Percentiles rank a stretch among this genome's conserved stretches.
Conservation (phyloP, 2,329 filamentous ascomycete genomes). For the Metarhizium album region DNA sequence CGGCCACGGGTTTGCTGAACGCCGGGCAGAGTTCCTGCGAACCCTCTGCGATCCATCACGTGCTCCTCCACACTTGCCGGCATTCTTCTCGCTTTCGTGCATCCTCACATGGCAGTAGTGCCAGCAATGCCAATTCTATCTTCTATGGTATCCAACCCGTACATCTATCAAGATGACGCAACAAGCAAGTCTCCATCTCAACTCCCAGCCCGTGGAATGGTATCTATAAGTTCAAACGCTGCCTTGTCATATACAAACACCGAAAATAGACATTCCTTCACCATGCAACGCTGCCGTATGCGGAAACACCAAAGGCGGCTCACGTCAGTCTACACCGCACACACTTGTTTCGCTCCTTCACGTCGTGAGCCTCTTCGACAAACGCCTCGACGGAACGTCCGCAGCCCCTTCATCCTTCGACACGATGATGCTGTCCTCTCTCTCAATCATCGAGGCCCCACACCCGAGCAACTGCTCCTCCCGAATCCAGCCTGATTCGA, state of each 20-base stretch:
- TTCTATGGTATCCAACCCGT: background rate
- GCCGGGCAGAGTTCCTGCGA: background rate
- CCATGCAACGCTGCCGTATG: background rate
- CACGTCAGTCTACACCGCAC: too few species aligned
- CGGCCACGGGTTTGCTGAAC: background rate
- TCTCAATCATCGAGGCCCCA: slow-evolving; percentile 23
- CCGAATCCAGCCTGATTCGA: slow-evolving; percentile 47
- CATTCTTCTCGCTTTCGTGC: too few species aligned
- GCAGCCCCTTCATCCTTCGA: slow-evolving; percentile 17
- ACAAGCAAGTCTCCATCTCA: background rate
- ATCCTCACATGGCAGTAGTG: background rate
- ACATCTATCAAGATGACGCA: background rate
- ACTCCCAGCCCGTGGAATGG: background rate
- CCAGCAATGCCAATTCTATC: background rate
- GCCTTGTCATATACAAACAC: background rate
- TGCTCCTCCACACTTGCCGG: background rate
- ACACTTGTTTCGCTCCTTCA: background rate
- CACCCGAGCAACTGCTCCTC: slow-evolving; percentile 38
- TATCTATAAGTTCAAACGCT: background rate
- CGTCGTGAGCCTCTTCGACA: slow-evolving; percentile 10
- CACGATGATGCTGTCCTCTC: slow-evolving; percentile 31
- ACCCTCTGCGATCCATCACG: slow-evolving; percentile 8
- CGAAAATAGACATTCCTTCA: background rate
- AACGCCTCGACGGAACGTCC: slow-evolving; percentile 15
- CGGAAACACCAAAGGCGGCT: too few species aligned